Evolutionary conservation across 2,329 filamentous ascomycete genomes (phyloP), one percentile per base, ranked within the genome.

Genomic region (Beauveria sp.): DNA sequence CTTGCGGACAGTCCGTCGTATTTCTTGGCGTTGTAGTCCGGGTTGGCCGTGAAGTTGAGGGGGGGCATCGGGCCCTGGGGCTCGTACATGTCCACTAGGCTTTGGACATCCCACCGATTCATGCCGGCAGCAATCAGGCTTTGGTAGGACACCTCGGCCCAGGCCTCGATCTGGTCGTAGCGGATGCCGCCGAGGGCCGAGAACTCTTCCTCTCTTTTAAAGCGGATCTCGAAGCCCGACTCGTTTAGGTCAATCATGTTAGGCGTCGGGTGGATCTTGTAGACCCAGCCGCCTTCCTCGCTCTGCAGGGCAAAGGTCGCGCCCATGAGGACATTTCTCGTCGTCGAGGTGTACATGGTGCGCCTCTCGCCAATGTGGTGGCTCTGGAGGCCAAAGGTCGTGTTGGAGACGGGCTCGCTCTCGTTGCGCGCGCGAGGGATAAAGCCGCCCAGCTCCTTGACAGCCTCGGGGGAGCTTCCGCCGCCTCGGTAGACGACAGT

Each of bases 201-300:
- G 9, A 55, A 55, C 24, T 55, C 37, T 16, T 55, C 37, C 10
- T 55, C 52, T 6, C 16, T 9, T 18, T 20, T 43, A 16, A 28
- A 44, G 24, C 22, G 22, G 24, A 55, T 43, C 18, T 30, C 16
- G 8, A 55, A 55, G 9, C 52, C 52, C 18, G 40, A 55, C 7
- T 55, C 52, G 37, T 55, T 44, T 1, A 55, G 24, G 52, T 55
- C 40, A 28, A 55, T 55, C 37, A 55, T 55, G 40, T 55, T 55
- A 1, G 52, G 52, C 37, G 52, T 55, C 37, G 52, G 18, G 52
- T 44, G 52, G 6, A 55, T 44, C 16, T 14, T 28, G 24, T 55
- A 55, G 22, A 44, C 52, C 52, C 52, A 55, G 52, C 16, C 14
- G 52, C 16, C 14, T 9, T n/a, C 24, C 3, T 20, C 6, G 16